These are phyloP conservation scores for Rhododendron williamsianum DNA, from an alignment of 148 eudicot species.

Conservation along the genomic window DNA sequence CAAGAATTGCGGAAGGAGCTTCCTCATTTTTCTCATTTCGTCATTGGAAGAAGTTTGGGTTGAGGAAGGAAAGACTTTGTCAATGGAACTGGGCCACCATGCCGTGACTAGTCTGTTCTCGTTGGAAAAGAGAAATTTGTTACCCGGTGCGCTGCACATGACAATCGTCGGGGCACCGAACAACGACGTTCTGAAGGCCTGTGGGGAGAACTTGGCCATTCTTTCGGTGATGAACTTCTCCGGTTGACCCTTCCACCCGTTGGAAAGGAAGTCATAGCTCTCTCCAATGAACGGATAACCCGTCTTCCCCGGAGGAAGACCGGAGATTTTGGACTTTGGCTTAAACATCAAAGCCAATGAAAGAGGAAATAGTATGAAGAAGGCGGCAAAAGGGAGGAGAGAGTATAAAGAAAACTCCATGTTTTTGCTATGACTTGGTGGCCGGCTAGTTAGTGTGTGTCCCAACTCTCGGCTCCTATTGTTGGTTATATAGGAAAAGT, in stretches of 20 bases:
- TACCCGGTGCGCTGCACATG: neutral
- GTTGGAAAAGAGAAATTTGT: slow-evolving; percentile 6
- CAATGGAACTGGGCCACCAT: slow-evolving; percentile 1
- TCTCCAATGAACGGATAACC: neutral
- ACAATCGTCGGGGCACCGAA: neutral
- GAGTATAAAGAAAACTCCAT: neutral
- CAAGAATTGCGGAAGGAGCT: neutral
- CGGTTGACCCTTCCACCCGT: neutral
- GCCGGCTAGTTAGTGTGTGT: neutral
- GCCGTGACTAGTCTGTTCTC: neutral
- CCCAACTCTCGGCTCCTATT: neutral
- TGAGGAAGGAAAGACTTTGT: slow-evolving; percentile 1
- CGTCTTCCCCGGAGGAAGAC: neutral
- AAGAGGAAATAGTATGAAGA: neutral
- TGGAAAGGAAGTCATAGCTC: neutral
- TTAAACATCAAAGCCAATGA: neutral
- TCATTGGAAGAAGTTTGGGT: slow-evolving; percentile 1
- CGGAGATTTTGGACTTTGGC: neutral
- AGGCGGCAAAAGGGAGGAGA: neutral
- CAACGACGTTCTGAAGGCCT: neutral
- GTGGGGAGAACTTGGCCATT: neutral
- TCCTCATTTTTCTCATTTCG: neutral
- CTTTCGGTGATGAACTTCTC: neutral
- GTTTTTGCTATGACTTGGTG: neutral
- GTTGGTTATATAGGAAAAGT: neutral